These are phyloP conservation scores for Passiflora organensis DNA, from an alignment of 345 rosid genomes.

Conservation along the genomic window DNA sequence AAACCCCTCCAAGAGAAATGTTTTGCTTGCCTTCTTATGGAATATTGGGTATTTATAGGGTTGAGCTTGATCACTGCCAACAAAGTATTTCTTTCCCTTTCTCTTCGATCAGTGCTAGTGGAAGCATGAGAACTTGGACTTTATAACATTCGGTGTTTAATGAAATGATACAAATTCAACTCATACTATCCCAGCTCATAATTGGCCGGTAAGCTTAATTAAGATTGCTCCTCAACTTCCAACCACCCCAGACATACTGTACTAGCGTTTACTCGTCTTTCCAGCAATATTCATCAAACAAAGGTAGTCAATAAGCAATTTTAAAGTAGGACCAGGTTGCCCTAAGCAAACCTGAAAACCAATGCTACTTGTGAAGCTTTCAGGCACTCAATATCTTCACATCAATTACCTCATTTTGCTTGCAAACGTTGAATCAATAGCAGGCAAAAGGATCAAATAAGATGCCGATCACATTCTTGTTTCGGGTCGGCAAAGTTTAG, in stretches of 20 bases:
- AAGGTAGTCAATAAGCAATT: no score
- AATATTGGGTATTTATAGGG: slow-evolving; percentile 9
- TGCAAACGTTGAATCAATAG: no score
- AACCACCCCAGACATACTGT: slow-evolving; percentile 14
- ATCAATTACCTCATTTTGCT: no score
- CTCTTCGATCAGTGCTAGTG: no score
- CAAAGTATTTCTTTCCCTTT: neutral
- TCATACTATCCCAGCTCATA: neutral
- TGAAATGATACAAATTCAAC: slow-evolving; percentile 21
- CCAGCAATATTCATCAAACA: no score
- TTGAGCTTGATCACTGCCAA: neutral
- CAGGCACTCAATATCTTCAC: no score
- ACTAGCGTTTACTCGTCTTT: neutral
- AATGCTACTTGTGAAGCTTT: no score
- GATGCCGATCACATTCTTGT: no score
- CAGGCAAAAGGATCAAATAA: no score
- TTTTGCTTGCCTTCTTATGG: neutral
- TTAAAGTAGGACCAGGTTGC: no score
- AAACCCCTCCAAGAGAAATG: neutral
- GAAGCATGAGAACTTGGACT: neutral
- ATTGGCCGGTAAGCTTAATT: slow-evolving; percentile 15
- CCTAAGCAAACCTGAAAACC: no score
- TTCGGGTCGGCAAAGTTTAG: no score
- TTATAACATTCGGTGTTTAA: neutral
- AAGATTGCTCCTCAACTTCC: slow-evolving; percentile 12